Conservation (phyloP, 345 rosid species). For the Salix viminalis region DNA sequence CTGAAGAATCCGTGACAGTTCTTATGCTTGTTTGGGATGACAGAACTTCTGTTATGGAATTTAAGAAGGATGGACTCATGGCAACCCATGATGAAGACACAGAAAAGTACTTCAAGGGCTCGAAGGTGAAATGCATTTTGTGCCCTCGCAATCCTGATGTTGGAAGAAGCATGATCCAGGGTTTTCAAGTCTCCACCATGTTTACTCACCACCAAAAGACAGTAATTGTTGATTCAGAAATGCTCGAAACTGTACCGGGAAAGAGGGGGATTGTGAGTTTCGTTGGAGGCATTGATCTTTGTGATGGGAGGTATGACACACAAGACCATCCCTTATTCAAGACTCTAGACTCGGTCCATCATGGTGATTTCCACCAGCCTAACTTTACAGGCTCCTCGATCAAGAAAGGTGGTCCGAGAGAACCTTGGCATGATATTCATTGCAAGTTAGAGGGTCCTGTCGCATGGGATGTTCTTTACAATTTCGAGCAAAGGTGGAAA, state of each 20-base stretch:
- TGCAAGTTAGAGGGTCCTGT: constrained; percentile 81
- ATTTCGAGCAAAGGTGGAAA: constrained; percentile 87
- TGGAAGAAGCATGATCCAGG: constrained; percentile 42
- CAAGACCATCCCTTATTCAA: constrained; percentile 62
- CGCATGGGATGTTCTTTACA: constrained; percentile 85
- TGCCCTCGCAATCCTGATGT: constrained; percentile 62
- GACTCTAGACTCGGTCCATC: constrained; percentile 49
- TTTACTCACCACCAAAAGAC: constrained; percentile 85
- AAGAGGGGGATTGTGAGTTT: constrained; percentile 65
- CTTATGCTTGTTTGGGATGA: constrained; percentile 83
- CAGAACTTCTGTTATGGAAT: constrained; percentile 44
- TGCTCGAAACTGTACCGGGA: constrained; percentile 1
- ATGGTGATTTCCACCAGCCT: constrained; percentile 78
- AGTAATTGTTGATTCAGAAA: constrained; percentile 52
- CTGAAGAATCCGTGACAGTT: constrained; percentile 54
- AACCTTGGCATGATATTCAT: constrained; percentile 96
- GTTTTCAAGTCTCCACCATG: constrained; percentile 41
- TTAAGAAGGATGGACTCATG: constrained; percentile 65
- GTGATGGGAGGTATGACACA: constrained; percentile 79
- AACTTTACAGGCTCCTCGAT: constrained; percentile 57
- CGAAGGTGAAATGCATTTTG: constrained; percentile 57
- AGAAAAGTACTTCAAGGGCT: constrained; percentile 36
- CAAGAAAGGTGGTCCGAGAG: constrained; percentile 80
- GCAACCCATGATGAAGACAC: constrained; percentile 74
- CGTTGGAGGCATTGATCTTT: constrained; percentile 87